Base-by-base conservation (phyloP, 805 yeast species). In the Myxozyma sirexii region DNA sequence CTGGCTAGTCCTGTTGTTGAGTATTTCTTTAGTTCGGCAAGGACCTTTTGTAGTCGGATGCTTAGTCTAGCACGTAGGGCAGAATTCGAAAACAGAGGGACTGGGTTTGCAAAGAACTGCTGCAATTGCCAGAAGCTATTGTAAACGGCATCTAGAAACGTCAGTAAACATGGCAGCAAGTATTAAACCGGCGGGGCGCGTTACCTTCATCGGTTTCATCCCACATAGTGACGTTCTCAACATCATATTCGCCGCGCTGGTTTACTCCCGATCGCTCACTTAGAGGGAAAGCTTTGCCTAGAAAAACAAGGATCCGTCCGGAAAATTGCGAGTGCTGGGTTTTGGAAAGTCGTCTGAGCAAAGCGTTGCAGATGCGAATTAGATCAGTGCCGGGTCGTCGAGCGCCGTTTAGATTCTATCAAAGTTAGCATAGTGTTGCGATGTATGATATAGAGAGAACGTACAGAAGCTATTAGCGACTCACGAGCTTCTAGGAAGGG, bases 251-350 rank as follows among this genome's bases (percentile, higher is more conserved):
- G 1, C 77, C 77, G 17, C 72, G 68, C 15, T 71, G 68, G 50
- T 74, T 74, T 15, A 74, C 63, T 6, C 77, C 77, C n/a, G 74
- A 70, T 42, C 71, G 68, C 47, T 74, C 77, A 45, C 64, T 60
- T 21, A 74, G 56, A 1, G 77, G 75, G 53, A 74, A 74, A 2
- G 75, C 77, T 12, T 69, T 54, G 7, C 76, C 73, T 26, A 74
- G 65, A 33, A 69, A 74, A 44, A 70, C 69, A 37, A 73, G 68
- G 35, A 74, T 68, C 51, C 68, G 60, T 4, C 77, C 77, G 3
- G 75, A 66, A 57, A 74, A 74, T 15, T 58, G 62, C 0, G 75
- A 67, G 48, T 74, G 70, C 19, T 66, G 72, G 31, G 66, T 69
- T 49, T 71, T 70, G 4, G 76, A 72, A 17, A 74, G 61, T 26